phyloP scores from a whole-genome alignment of 306 rosid genomes.

The Hylodesmum podocarpum region DNA sequence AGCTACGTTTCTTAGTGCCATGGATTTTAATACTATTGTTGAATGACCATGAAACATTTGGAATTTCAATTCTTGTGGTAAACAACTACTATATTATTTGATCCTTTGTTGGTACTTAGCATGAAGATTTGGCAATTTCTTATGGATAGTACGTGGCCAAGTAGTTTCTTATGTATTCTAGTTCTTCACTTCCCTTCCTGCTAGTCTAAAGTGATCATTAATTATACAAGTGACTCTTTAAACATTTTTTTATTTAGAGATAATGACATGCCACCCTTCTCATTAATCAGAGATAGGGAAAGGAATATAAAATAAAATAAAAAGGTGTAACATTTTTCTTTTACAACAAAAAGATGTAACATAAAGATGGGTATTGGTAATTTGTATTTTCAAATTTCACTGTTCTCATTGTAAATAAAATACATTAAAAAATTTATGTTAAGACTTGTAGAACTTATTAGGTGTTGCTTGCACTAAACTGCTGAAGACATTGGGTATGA shows the following conservation, averaged over 20 bases:
- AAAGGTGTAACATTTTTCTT: background rate
- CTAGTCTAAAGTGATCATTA: background rate
- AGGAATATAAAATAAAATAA: background rate
- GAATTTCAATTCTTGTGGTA: background rate
- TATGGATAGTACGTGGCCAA: conserved; percentile 9
- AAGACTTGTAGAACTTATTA: background rate
- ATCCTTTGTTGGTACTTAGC: background rate
- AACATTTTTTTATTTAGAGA: background rate
- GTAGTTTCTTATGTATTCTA: background rate
- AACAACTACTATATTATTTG: background rate
- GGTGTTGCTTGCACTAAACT: conserved; percentile 21
- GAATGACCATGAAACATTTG: background rate
- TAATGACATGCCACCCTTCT: conserved; percentile 26
- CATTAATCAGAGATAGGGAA: background rate
- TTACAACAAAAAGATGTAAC: too few species aligned
- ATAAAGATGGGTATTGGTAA: too few species aligned
- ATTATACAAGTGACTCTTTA: conserved; percentile 4
- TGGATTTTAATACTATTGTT: background rate
- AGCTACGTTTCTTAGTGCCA: background rate
- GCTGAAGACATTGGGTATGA: background rate
- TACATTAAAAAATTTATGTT: too few species aligned
- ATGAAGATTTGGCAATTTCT: conserved; percentile 6
- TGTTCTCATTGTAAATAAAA: too few species aligned
- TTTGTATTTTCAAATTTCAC: too few species aligned
- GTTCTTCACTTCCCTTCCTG: background rate